Evolutionary conservation across 1,284 basidiomycete genomes (phyloP).

Genomic region (Fomitopsis schrenkii): DNA sequence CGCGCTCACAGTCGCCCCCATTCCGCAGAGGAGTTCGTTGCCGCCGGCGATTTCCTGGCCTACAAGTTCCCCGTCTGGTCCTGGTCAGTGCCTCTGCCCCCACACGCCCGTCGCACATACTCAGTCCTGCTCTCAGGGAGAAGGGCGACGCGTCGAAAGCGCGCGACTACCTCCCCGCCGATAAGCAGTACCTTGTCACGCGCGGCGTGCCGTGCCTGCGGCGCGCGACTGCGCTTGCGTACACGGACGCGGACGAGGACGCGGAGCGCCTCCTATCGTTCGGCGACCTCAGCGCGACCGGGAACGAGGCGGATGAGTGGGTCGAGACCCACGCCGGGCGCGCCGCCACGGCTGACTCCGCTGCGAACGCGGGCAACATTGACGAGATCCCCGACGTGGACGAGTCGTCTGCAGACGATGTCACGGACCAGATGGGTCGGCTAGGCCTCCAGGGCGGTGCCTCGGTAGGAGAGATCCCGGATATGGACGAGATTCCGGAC

Average conservation of each 20-base stretch:
- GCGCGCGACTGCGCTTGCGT: constrained; percentile 86
- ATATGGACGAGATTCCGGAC: constrained; percentile 37
- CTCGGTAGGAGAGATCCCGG: constrained; percentile 35
- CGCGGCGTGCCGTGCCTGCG: constrained; percentile 91
- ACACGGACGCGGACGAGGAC: constrained; percentile 93
- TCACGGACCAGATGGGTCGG: constrained; percentile 62
- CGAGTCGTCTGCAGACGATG: constrained; percentile 90
- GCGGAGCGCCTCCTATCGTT: constrained; percentile 85
- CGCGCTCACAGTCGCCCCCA: constrained; percentile 8
- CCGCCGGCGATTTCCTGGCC: constrained; percentile 89
- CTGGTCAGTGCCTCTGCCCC: constrained; percentile 54
- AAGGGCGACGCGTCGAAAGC: constrained; percentile 81
- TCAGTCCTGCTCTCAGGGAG: constrained; percentile 54
- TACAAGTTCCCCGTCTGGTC: constrained; percentile 97
- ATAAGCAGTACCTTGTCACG: constrained; percentile 96
- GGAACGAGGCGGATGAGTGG: constrained; percentile 74
- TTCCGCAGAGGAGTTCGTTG: constrained; percentile 86
- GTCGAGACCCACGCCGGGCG: constrained; percentile 84
- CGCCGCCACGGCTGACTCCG: constrained; percentile 45
- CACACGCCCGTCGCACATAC: not conserved
- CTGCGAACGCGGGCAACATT: constrained; percentile 54
- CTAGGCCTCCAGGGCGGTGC: constrained; percentile 61
- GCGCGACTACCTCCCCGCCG: constrained; percentile 87
- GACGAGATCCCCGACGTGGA: constrained; percentile 90
- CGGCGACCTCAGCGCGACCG: constrained; percentile 52